Base-by-base conservation (phyloP, 805 yeast species). In the Scheffersomyces amazonensis region DNA sequence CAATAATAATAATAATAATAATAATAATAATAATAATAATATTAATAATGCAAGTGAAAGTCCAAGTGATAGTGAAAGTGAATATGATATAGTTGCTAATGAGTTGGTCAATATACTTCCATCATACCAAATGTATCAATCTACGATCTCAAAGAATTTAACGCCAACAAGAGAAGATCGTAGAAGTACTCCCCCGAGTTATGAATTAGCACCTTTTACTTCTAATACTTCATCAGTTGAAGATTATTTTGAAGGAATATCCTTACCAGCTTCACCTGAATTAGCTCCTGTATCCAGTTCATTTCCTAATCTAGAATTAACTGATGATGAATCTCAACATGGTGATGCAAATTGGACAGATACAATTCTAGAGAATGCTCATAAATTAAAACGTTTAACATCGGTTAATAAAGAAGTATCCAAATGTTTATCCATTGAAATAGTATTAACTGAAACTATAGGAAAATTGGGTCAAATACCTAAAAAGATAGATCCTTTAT, bases 81-180 rank as follows among this genome's bases (percentile, higher is more conserved):
- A 36, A 7, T 33, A 18, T 9, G 39, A 35, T 2, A 47, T 47
- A 20, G 51, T 42, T 28, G 58, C 53, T 6, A 62, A 58, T 21
- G 52, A 53, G 18, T 47, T 66, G 34, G 48, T 64, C 33, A 64
- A 60, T 37, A 66, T 66, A 31, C 50, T 66, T 15, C 73, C 73
- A 3, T 64, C 70, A 3, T 66, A 66, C 43, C 63, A 60, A 22
- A 65, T 66, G 71, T 62, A 58, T 41, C 64, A 60, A 43, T 57
- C 66, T 13, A 64, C 68, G 3, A 56, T 67, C 30, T 62, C 69
- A 16, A 63, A 61, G 36, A 56, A 52, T 37, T 50, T 65, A 36
- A 55, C 60, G 8, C 69, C 71, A 9, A 50, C 57, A 13, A 41
- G 43, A 1, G 62, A 62, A 22, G 54, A 60, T 32, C 31, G 47